phyloP scores from a whole-genome alignment of 2,329 filamentous ascomycete species.

The Fusarium burgessii region DNA sequence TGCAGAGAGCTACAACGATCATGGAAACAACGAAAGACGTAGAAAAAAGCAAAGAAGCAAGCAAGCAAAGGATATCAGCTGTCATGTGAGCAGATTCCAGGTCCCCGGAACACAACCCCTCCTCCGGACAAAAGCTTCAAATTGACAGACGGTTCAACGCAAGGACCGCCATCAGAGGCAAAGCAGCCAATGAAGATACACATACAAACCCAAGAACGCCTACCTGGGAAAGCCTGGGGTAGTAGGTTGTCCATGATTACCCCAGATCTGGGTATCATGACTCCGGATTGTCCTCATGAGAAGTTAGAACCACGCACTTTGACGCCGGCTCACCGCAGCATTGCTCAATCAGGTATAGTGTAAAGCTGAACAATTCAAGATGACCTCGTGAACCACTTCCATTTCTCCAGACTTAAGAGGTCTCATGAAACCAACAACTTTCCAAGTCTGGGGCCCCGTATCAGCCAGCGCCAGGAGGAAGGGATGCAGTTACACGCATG shows the following conservation, averaged over 20 bases:
- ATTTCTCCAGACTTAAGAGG: constrained; percentile 23
- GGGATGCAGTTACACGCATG: constrained; percentile 30
- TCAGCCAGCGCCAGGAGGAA: constrained; percentile 40
- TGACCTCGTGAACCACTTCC: constrained; percentile 17
- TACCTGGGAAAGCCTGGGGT: constrained; percentile 13
- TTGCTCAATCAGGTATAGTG: constrained; percentile 14
- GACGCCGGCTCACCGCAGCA: not conserved
- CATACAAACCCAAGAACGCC: constrained; percentile 19
- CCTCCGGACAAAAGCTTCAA: constrained; percentile 23
- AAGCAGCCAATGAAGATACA: constrained; percentile 22
- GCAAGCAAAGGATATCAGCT: constrained; percentile 11
- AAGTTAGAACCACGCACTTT: constrained; percentile 20
- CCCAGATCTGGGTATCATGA: constrained; percentile 25
- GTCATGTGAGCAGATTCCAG: constrained; percentile 26
- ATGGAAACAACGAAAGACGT: not conserved
- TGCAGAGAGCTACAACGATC: not conserved
- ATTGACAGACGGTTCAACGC: constrained; percentile 16
- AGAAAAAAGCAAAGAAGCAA: constrained; percentile 1
- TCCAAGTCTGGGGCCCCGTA: constrained; percentile 43
- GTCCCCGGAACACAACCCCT: constrained; percentile 23
- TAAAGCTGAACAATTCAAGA: constrained; percentile 5
- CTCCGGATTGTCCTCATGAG: constrained; percentile 15
- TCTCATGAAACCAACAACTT: constrained; percentile 30
- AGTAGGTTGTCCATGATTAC: constrained; percentile 16
- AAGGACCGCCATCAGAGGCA: constrained; percentile 13